Evolutionary conservation across 768 basidiomycete species (phyloP), one percentile per base, ranked within the genome.

Genomic region (Lactarius quietus): DNA sequence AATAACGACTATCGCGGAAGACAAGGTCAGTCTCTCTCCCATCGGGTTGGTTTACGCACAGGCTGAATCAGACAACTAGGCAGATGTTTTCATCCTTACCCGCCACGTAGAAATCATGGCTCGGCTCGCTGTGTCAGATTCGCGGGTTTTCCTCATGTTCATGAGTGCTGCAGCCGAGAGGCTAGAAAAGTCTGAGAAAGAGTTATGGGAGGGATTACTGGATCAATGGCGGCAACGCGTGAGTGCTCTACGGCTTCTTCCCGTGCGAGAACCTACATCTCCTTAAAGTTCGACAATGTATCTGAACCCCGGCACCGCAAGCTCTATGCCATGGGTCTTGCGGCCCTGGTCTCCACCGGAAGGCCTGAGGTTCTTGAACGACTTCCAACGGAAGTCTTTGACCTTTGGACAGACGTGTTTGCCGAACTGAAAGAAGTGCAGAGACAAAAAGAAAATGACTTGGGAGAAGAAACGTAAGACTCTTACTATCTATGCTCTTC

Each of bases 391-490:
- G 93, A 95, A 70, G 84, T 93, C 29, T 90, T 92, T 74, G 90
- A 92, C 71, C 76, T 94, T 33, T 96, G 93, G 93, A 77, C 89
- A 43, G 93, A 95, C 67, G 93, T 95, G 6, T 86, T 95, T 60
- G 89, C 88, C 17, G 93, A 95, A 73, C 81, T 95, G 58, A 89
- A 87, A 71, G 94, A 95, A 75, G 85, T 80, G 68, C 77, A 72
- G 31, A 72, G 73, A 28, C 70, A 71, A 1, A 74, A 75, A 20
- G 72, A 71, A 17, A 65, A 76, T 61, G 67, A 35, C n/a, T 35
- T 41, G 15, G 60, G 45, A 31, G 58, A 28, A 23, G 62, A 48
- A 29, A 55, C 53, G 69, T 65, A 36, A 62, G 56, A 7, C 35
- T 61, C 51, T 52, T 36, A 39, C 29, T 38, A 15, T 43, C 20